phyloP scores from a whole-genome alignment of 192 early-diverging fungal genomes.

The Phycomyces blakesleeanus region DNA sequence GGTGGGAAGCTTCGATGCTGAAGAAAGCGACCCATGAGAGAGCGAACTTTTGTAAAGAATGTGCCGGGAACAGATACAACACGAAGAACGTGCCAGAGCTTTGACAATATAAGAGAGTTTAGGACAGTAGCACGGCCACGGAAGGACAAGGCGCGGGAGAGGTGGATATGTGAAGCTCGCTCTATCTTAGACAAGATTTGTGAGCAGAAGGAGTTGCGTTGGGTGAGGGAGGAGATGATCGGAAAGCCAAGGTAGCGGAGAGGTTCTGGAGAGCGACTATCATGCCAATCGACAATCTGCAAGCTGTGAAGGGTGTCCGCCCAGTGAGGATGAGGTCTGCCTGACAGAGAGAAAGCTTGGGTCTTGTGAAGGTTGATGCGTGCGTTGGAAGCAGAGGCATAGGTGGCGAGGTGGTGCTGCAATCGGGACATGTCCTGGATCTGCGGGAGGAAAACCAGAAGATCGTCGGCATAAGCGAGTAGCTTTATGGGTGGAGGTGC shows the following conservation, averaged over 20 bases:
- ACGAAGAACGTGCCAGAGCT: constrained; percentile 15
- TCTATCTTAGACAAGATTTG: neutral
- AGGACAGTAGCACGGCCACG: constrained; percentile 1
- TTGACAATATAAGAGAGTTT: constrained; percentile 15
- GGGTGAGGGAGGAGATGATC: neutral
- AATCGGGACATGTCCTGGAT: constrained; percentile 11
- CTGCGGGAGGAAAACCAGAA: constrained; percentile 1
- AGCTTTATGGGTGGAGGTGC: neutral
- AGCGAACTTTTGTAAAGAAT: neutral
- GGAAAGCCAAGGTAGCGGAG: constrained; percentile 9
- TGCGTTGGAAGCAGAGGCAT: constrained; percentile 16
- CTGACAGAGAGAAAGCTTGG: constrained; percentile 12
- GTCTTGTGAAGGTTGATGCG: constrained; percentile 29
- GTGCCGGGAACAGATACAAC: neutral
- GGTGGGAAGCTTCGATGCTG: neutral
- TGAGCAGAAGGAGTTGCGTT: neutral
- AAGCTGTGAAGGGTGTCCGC: no score
- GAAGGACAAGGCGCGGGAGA: constrained; percentile 7
- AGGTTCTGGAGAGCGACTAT: neutral
- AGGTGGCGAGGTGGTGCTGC: neutral
- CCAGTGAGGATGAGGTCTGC: neutral
- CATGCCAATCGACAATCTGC: constrained; percentile 6
- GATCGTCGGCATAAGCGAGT: constrained; percentile 25
- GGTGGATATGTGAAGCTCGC: neutral
- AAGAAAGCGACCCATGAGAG: neutral